These are phyloP conservation scores for Blumeria graminis DNA, from an alignment of 2,329 filamentous ascomycete genomes.

Conservation along the genomic window DNA sequence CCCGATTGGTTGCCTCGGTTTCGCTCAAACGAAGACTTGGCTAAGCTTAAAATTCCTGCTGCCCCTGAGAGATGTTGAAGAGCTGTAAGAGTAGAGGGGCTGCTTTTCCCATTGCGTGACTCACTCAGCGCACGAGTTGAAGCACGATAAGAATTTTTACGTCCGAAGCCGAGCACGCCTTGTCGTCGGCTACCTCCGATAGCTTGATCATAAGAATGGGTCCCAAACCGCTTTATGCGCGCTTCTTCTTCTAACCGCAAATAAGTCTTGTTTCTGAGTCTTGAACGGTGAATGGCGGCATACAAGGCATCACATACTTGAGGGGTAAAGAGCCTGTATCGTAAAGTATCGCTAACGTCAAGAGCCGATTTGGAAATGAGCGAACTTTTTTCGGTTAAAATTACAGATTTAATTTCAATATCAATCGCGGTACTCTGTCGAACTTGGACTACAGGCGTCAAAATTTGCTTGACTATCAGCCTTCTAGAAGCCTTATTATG, in stretches of 20 bases:
- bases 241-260: conserved; percentile 36
- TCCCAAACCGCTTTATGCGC: conserved; percentile 41
- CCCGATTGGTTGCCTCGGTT: conserved; percentile 19
- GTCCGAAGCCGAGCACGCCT: conserved; percentile 30
- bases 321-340: not conserved
- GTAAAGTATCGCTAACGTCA: not conserved
- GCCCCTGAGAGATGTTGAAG: conserved; percentile 49
- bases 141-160: conserved; percentile 39
- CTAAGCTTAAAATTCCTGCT: conserved; percentile 58
- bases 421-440: conserved; percentile 80
- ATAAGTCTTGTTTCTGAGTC: conserved; percentile 66
- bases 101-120: conserved; percentile 40
- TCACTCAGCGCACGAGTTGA: conserved; percentile 31
- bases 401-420: conserved; percentile 76
- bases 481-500: not conserved
- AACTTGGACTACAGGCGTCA: conserved; percentile 77
- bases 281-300: conserved; percentile 62
- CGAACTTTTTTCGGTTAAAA: not conserved
- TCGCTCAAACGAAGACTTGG: conserved; percentile 44
- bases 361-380: not conserved
- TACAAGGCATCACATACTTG: conserved; percentile 65
- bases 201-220: conserved; percentile 20
- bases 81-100: conserved; percentile 41
- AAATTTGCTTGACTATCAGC: conserved; percentile 38
- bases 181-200: conserved; percentile 21